Evolutionary conservation across 1,139 yeast species (phyloP), one percentile per base, ranked within the genome.

Genomic region (Kazachstania sp.): DNA sequence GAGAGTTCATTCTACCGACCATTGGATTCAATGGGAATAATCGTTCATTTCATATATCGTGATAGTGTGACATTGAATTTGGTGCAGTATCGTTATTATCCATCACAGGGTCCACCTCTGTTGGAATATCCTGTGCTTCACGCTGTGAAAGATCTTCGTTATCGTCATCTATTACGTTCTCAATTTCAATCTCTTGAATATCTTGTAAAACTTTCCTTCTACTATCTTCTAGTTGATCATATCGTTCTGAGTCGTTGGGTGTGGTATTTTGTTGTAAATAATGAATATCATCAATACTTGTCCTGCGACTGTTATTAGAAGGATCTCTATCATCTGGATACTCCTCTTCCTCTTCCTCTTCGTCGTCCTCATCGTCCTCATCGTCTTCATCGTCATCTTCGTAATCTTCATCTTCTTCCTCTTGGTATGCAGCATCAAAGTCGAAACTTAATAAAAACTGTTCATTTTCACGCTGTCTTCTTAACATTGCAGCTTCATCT

Each of bases 341-440:
- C 4, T 34, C 46, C 2, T 40, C 45, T 18, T 16, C 41, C 19
- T 46, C 40, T 1, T 34, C 46, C 11, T 41, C 49, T 3, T 48
- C 51, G 16, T 46, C 49, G 4, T 50, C 53, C 4, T 50, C 51
- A 4, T 49, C 52, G 11, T 45, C 53, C 2, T 45, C 54, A 2
- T 50, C 53, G 3, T 42, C 48, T 1, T 45, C 53, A 1, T 45
- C 49, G 18, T 46, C 39, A 29, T 48, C 44, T 16, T 43, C 18
- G 13, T 48, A 47, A 31, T 49, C 52, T 26, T 43, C 54, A 35
- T 47, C 54, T n/a, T 50, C 51, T 16, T 50, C 52, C 39, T 50
- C 55, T 29, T 46, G 36, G 28, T 51, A 48, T 31, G 48, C 53
- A 7, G 46, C 54, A 30, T 47, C 52, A 43, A 49, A 49, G 34